phyloP scores from a whole-genome alignment of 805 yeast species.

The Zygosaccharomyces siamensis region DNA sequence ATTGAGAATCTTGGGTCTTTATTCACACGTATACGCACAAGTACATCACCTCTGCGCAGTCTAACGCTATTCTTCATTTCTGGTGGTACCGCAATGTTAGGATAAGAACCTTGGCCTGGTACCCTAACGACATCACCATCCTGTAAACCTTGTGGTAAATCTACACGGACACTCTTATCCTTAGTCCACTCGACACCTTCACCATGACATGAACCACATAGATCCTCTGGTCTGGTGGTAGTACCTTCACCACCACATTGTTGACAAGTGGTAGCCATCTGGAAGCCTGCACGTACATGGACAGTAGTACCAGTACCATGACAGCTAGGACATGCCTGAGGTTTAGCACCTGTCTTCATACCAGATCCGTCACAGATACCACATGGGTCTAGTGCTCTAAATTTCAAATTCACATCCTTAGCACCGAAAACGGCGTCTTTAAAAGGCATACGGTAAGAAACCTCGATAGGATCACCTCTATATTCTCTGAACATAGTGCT shows the following conservation, averaged over 20 bases:
- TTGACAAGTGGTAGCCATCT: conserved; percentile 90
- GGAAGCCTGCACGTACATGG: conserved; percentile 88
- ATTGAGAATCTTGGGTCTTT: conserved; percentile 70
- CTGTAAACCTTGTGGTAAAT: conserved; percentile 81
- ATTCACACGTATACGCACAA: conserved; percentile 71
- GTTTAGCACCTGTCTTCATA: conserved; percentile 62
- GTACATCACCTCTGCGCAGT: conserved; percentile 79
- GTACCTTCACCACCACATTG: conserved; percentile 90
- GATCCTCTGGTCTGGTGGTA: conserved; percentile 56
- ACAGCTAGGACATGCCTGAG: conserved; percentile 78
- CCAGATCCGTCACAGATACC: conserved; percentile 81
- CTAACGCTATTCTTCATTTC: conserved; percentile 43
- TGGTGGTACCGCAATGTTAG: conserved; percentile 67
- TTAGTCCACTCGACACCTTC: conserved; percentile 68
- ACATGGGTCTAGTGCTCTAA: conserved; percentile 73
- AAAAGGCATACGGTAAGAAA: conserved; percentile 65
- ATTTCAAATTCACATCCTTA: conserved; percentile 56
- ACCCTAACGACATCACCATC: conserved; percentile 84
- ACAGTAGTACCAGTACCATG: conserved; percentile 91
- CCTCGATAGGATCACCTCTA: conserved; percentile 85
- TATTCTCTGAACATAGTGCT: conserved; percentile 53
- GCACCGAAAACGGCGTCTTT: conserved; percentile 86
- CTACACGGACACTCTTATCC: conserved; percentile 68
- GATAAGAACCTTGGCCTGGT: conserved; percentile 87
- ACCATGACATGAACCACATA: conserved; percentile 81